Evolutionary conservation across 306 rosid species (phyloP).

Genomic region (peach (Prunus persica)): DNA sequence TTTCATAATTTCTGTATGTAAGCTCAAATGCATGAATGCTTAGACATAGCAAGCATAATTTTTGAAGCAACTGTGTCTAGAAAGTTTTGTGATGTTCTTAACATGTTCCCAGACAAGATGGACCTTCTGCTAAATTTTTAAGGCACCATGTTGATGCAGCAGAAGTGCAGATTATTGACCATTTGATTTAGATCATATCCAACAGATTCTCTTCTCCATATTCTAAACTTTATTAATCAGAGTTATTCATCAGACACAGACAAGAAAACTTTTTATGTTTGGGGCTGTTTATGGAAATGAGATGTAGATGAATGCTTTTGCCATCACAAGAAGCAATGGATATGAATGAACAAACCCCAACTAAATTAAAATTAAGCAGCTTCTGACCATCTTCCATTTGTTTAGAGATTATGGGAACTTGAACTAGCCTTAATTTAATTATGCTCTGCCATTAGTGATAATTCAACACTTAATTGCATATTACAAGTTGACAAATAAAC

Average conservation of each 20-base stretch:
- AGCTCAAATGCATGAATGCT: constrained; percentile 6
- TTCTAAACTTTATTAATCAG: no score
- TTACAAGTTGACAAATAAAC: constrained; percentile 49
- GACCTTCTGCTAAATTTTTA: background rate
- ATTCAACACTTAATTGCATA: background rate
- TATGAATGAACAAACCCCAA: background rate
- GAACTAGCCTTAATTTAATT: constrained; percentile 11
- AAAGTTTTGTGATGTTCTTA: background rate
- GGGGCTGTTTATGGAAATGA: no score
- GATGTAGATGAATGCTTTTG: background rate
- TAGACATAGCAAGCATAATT: background rate
- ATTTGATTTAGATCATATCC: background rate
- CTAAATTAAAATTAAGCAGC: constrained; percentile 10
- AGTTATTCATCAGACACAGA: no score
- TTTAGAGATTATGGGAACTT: constrained; percentile 4
- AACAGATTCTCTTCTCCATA: no score
- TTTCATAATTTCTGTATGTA: background rate
- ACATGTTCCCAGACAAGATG: constrained; percentile 15
- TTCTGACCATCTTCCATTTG: constrained; percentile 40
- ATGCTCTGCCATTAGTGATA: background rate
- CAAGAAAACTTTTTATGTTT: no score
- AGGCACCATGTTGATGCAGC: background rate
- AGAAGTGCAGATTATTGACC: background rate
- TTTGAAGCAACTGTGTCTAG: constrained; percentile 6
- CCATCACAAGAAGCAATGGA: background rate